Conservation (phyloP, 768 basidiomycete genomes). For the Panaeolus papilionaceus region DNA sequence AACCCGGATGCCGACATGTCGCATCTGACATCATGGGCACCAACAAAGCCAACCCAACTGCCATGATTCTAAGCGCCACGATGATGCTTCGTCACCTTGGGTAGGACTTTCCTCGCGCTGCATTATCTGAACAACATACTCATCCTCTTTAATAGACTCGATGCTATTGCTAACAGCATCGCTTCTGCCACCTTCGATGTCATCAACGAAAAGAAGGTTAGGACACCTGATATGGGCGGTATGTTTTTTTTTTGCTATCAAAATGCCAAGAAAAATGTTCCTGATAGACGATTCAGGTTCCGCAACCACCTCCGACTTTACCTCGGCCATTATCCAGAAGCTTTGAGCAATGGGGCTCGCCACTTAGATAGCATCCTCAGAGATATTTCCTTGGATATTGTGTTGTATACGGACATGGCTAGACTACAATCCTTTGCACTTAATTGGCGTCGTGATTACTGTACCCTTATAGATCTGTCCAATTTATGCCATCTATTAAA, state of each 20-base stretch:
- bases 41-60: conserved; percentile 95
- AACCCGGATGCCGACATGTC: conserved; percentile 97
- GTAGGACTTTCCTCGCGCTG: conserved; percentile 40
- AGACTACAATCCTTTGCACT: conserved; percentile 3
- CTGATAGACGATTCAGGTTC: conserved; percentile 56
- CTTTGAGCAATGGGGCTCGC: conserved; percentile 42
- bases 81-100: conserved; percentile 98
- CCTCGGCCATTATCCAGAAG: conserved; percentile 87
- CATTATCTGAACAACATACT: conserved; percentile 22
- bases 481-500: conserved; percentile 1
- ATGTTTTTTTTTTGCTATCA: conserved; percentile 36
- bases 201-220: conserved; percentile 85
- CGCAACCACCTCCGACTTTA: conserved; percentile 94
- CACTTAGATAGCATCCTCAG: not conserved
- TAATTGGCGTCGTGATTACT: conserved; percentile 3
- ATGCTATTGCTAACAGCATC: conserved; percentile 92
- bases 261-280: conserved; percentile 3
- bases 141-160: conserved; percentile 60
- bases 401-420: conserved; percentile 3
- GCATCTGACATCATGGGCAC: conserved; percentile 97
- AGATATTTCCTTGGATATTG: conserved; percentile 3
- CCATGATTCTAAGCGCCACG: conserved; percentile 95
- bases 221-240: conserved; percentile 97
- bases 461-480: conserved; percentile 6
- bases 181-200: conserved; percentile 93